A percentile compares a stretch with the other conserved stretches of the same genome.
Conservation (phyloP, 2,329 filamentous ascomycete species). For the Rugonectria rugulosa region DNA sequence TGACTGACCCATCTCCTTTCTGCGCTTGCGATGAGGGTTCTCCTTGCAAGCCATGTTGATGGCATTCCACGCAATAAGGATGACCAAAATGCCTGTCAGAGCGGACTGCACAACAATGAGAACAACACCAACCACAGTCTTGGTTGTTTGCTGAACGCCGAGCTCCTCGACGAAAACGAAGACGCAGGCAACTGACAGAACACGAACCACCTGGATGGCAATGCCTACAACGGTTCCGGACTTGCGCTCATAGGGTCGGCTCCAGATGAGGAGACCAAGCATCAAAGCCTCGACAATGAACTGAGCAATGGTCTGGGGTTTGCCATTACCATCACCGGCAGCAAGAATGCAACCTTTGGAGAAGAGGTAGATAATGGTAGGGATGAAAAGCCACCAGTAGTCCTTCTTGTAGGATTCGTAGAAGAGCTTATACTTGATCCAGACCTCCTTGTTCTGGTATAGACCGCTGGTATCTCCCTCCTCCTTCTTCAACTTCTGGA, state of each 20-base stretch:
- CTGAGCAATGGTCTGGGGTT: conserved; percentile 81
- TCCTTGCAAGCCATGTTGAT: conserved; percentile 82
- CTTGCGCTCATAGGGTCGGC: conserved; percentile 84
- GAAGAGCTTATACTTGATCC: conserved; percentile 96
- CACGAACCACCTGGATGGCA: conserved; percentile 85
- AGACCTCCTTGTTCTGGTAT: conserved; percentile 88
- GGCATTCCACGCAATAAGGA: conserved; percentile 89
- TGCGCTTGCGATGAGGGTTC: conserved; percentile 88
- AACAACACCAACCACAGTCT: conserved; percentile 92
- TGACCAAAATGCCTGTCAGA: conserved; percentile 81
- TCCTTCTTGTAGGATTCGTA: conserved; percentile 95
- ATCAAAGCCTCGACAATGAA: conserved; percentile 83
- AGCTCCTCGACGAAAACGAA: conserved; percentile 94
- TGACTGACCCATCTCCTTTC: conserved; percentile 86
- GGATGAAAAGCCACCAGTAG: conserved; percentile 98
- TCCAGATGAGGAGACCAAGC: conserved; percentile 82
- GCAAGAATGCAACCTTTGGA: conserved; percentile 88
- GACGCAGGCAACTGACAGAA: conserved; percentile 88
- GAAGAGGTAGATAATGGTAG: conserved; percentile 88
- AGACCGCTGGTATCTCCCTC: conserved; percentile 78
- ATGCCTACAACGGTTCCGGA: conserved; percentile 95
- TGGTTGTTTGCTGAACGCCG: conserved; percentile 86
- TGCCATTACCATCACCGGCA: conserved; percentile 82
- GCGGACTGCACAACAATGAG: conserved; percentile 90
- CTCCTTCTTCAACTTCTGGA: conserved; percentile 73